Evolutionary conservation across 1,284 basidiomycete species (phyloP).

Genomic region (Ceratobasidium theobromae): DNA sequence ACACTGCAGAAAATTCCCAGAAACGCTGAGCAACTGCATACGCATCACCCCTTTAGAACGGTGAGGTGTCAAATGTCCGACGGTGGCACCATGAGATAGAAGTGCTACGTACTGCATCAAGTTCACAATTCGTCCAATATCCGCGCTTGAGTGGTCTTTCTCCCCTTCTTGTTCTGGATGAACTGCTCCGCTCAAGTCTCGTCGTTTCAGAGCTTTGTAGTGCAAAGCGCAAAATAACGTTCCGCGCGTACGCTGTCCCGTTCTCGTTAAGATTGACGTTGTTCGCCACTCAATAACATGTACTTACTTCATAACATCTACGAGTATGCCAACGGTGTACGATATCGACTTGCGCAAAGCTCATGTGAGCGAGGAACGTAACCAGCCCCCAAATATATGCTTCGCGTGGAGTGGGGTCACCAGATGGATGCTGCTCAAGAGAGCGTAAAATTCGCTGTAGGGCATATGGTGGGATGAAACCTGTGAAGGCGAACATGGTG

Average conservation of each 20-base stretch:
- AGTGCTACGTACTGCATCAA: slow-evolving; percentile 45
- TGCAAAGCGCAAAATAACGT: slow-evolving; percentile 72
- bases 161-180: slow-evolving; percentile 45
- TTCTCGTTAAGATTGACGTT: too few species aligned
- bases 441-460: slow-evolving; percentile 37
- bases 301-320: slow-evolving; percentile 55
- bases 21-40: slow-evolving; percentile 71
- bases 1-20: slow-evolving; percentile 68
- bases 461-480: slow-evolving; percentile 44
- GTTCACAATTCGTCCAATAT: slow-evolving; percentile 51
- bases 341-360: slow-evolving; percentile 68
- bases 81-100: neutral
- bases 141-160: slow-evolving; percentile 39
- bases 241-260: slow-evolving; percentile 53
- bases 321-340: slow-evolving; percentile 66
- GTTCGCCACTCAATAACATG: too few species aligned
- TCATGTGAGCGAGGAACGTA: slow-evolving; percentile 51
- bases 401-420: slow-evolving; percentile 20
- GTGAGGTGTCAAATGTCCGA: neutral
- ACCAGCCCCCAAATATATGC: slow-evolving; percentile 38
- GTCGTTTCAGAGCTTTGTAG: slow-evolving; percentile 65
- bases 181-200: slow-evolving; percentile 51
- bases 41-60: slow-evolving; percentile 56
- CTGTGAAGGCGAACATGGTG: slow-evolving; percentile 41
- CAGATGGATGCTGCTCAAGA: slow-evolving; percentile 35